Conservation (phyloP, 1,284 basidiomycete species). For the Sanguinoderma infundibulare region DNA sequence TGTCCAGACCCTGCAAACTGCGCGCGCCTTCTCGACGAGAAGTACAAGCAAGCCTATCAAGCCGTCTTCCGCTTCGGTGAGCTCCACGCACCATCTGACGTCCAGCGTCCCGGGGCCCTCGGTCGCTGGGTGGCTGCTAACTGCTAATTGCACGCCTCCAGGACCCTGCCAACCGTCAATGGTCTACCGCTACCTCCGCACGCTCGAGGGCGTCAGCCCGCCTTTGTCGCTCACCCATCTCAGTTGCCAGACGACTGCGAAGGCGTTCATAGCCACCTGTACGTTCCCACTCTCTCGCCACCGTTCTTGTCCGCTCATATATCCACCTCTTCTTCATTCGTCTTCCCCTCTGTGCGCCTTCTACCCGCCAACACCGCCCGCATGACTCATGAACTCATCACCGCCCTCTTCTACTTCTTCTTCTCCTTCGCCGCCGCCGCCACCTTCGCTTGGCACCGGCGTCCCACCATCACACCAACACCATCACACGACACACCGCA, state of each 20-base stretch:
- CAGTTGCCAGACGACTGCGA: constrained; percentile 86
- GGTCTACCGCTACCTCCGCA: constrained; percentile 86
- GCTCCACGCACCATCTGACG: constrained; percentile 29
- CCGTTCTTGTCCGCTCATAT: neutral
- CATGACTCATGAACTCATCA: neutral
- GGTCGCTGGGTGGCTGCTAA: neutral
- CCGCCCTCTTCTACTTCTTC: neutral
- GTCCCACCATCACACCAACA: no score
- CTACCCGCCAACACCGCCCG: neutral
- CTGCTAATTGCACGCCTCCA: constrained; percentile 28
- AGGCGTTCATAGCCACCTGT: constrained; percentile 85
- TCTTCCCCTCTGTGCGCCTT: neutral
- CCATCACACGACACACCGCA: no score
- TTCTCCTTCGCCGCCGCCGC: neutral
- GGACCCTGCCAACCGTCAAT: constrained; percentile 87
- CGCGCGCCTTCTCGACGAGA: constrained; percentile 90
- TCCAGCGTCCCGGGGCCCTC: neutral
- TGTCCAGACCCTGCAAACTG: constrained; percentile 85
- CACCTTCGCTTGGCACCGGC: no score
- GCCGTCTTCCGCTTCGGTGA: constrained; percentile 85
- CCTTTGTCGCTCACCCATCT: constrained; percentile 82
- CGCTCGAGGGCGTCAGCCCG: constrained; percentile 81
- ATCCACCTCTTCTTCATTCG: neutral
- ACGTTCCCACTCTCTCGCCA: constrained; percentile 37
- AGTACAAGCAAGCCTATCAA: constrained; percentile 89